Conservation (phyloP, 2,329 filamentous ascomycete genomes). For the Ophiostoma piceae region DNA sequence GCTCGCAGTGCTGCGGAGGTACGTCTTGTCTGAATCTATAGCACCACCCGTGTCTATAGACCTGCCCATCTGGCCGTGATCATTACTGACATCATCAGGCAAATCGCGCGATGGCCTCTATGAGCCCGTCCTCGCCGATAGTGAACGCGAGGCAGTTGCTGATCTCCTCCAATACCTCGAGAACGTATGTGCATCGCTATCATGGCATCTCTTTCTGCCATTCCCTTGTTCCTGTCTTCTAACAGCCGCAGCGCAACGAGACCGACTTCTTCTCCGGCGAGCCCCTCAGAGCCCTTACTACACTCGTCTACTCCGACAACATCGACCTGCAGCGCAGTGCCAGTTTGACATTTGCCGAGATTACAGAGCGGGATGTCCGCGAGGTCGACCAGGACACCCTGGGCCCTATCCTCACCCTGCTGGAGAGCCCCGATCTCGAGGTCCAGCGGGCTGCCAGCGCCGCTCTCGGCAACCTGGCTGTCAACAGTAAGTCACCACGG, state of each 20-base stretch:
- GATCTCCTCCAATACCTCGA: slow-evolving; percentile 93
- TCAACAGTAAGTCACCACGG: slow-evolving; percentile 68
- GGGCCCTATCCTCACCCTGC: slow-evolving; percentile 88
- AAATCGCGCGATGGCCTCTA: slow-evolving; percentile 76
- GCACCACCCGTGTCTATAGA: neutral
- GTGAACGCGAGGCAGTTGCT: slow-evolving; percentile 92
- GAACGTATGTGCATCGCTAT: slow-evolving; percentile 59
- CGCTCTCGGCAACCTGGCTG: slow-evolving; percentile 88
- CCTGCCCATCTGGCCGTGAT: slow-evolving; percentile 21
- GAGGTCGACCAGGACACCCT: slow-evolving; percentile 93
- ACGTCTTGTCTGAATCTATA: slow-evolving; percentile 20
- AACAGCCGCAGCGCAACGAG: slow-evolving; percentile 66
- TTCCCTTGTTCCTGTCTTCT: neutral
- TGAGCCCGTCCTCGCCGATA: slow-evolving; percentile 85
- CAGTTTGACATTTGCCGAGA: slow-evolving; percentile 96
- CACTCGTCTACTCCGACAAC: slow-evolving; percentile 96
- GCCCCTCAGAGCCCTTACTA: slow-evolving; percentile 87
- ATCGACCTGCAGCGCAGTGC: slow-evolving; percentile 96
- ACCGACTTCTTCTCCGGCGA: slow-evolving; percentile 98
- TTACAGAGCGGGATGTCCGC: slow-evolving; percentile 96
- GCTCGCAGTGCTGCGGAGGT: slow-evolving; percentile 59
- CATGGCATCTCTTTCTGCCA: neutral
- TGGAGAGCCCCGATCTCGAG: slow-evolving; percentile 93
- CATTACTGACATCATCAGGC: slow-evolving; percentile 41
- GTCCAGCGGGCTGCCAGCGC: slow-evolving; percentile 95